Conservation (phyloP, 495 filamentous ascomycete species). For the Lasiosphaeriaceae sp. region DNA sequence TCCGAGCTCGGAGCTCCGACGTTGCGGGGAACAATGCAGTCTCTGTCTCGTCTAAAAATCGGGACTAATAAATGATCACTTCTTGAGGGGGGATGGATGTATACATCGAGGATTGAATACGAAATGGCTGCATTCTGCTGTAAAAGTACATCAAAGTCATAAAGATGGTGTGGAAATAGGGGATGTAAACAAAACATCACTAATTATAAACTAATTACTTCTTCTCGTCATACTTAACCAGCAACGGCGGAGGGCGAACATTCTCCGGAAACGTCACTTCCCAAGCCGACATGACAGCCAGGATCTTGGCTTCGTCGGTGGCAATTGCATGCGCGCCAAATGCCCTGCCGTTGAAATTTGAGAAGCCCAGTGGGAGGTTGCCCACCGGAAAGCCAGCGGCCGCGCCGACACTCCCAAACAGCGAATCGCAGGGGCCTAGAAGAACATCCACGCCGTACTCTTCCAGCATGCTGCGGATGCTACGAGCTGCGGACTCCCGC, state of each 20-base stretch:
- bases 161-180: background rate
- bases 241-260: background rate
- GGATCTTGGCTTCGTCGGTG: background rate
- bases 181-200: background rate
- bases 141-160: background rate
- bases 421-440: background rate
- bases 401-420: background rate
- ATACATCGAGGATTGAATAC: too few species aligned
- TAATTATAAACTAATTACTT: background rate
- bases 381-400: background rate
- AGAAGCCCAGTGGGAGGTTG: background rate
- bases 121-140: too few species aligned
- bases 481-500: background rate
- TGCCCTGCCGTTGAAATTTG: background rate
- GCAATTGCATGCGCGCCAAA: background rate
- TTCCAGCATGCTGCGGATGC: background rate
- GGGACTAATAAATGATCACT: too few species aligned
- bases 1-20: too few species aligned
- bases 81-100: too few species aligned
- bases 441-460: background rate
- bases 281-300: background rate
- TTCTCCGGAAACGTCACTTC: constrained; percentile 1
- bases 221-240: background rate
- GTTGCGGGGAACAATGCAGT: too few species aligned
- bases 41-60: too few species aligned